Base-by-base conservation (phyloP, 2,329 filamentous ascomycete species). In the Penicillium sp. region DNA sequence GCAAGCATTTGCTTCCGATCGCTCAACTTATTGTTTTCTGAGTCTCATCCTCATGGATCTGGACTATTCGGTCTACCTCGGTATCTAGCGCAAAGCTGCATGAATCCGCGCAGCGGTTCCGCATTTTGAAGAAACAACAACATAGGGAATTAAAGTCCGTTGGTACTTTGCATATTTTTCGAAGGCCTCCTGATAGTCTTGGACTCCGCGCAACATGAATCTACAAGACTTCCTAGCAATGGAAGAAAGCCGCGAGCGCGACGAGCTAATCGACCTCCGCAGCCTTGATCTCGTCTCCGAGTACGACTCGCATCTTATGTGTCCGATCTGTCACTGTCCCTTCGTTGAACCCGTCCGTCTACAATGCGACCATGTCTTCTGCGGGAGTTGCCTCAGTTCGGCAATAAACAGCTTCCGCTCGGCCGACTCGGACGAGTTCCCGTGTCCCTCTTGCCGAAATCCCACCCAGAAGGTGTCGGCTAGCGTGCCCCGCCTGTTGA, bases 311-410 rank as follows among this genome's bases (percentile, higher is more conserved):
- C 81, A 83, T 60, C 72, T 84, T 44, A 77, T 81, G 69, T 84
- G 81, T 61, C 75, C 80, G 15, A 83, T 84, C 55, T 84, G 81
- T 64, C 79, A 80, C 60, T 79, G 77, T 53, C 78, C 81, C 7
- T 82, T 83, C 58, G 74, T 82, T 48, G 69, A 75, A 45, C 80
- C 81, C 1, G 73, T 81, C 39, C 71, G 78, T 57, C 68, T 81
- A 42, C 72, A 77, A 55, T 84, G 81, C 65, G 79, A 83, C 55
- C 81, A 84, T 67, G 77, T 79, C 55, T 84, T 84, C 68, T 84
- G 81, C 66, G 69, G 73, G 47, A 73, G 76, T 22, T 84, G 81
- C 59, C 70, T 84, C 52, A 72, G 72, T 44, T 69, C 72, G 39
- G 73, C 73, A 13, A 75, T 76, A 61, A 69, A 62, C 33, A 67